These are phyloP conservation scores for Phalaenopsis equestris DNA, from an alignment of 106 monocot species.

Conservation along the genomic window DNA sequence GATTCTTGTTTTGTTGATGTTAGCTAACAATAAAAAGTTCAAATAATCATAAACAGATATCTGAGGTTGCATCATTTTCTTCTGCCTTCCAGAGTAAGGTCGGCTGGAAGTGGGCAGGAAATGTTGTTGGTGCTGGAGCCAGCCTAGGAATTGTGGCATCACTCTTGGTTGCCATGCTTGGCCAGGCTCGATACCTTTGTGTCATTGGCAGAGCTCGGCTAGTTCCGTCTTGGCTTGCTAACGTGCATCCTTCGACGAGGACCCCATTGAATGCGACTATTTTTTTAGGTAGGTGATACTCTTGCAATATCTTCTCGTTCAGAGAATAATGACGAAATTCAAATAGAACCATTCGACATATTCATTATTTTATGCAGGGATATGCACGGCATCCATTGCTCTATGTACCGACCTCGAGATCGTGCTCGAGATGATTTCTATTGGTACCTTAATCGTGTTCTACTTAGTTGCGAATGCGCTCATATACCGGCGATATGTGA, in stretches of 20 bases:
- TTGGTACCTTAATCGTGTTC: conserved; percentile 65
- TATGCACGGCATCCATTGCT: conserved; percentile 69
- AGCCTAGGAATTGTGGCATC: conserved; percentile 71
- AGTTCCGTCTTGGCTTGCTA: conserved; percentile 53
- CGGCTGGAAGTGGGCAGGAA: conserved; percentile 60
- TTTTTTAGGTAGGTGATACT: conserved; percentile 38
- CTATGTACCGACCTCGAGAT: conserved; percentile 64
- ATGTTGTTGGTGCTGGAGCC: conserved; percentile 52
- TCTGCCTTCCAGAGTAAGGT: conserved; percentile 37
- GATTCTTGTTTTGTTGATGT: neutral
- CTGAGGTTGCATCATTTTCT: conserved; percentile 40
- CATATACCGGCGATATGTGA: conserved; percentile 48
- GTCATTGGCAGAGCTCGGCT: conserved; percentile 56
- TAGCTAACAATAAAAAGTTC: neutral
- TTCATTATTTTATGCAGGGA: conserved; percentile 23
- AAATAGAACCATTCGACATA: neutral
- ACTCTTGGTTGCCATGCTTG: conserved; percentile 66
- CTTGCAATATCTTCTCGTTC: neutral
- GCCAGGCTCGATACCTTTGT: conserved; percentile 66
- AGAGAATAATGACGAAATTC: too few relatives aligned
- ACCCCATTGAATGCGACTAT: conserved; percentile 70
- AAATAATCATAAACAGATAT: conserved; percentile 24
- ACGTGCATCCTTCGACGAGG: conserved; percentile 67
- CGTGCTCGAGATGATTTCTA: conserved; percentile 60
- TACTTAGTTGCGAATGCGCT: conserved; percentile 75